Evolutionary conservation across 306 rosid species (phyloP).

Genomic region (Prunus dulcis): DNA sequence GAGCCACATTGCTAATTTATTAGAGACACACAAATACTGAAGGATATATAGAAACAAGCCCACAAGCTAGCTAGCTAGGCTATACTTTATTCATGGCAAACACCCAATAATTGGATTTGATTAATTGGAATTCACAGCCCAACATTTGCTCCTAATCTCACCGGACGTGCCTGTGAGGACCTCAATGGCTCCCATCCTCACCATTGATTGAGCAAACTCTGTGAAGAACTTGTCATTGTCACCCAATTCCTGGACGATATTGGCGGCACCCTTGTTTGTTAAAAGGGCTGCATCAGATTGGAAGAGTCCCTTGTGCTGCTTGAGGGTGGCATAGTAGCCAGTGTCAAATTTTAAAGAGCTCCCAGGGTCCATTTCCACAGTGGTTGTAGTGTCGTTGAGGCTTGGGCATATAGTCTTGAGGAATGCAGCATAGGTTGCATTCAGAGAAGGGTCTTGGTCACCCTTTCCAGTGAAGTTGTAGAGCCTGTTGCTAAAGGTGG

Average conservation of each 20-base stretch:
- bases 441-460: constrained; percentile 30
- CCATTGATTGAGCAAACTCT: constrained; percentile 50
- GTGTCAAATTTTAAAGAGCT: constrained; percentile 35
- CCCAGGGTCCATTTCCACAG: constrained; percentile 46
- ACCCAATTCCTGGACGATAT: constrained; percentile 23
- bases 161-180: constrained; percentile 45
- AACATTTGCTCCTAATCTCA: constrained; percentile 50
- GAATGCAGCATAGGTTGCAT: constrained; percentile 10
- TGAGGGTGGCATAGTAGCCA: constrained; percentile 36
- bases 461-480: constrained; percentile 43
- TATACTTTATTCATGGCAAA: not conserved
- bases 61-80: not conserved
- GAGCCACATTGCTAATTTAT: too few species aligned
- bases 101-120: not conserved
- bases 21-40: too few species aligned
- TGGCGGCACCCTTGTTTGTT: constrained; percentile 17
- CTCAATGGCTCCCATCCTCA: constrained; percentile 49
- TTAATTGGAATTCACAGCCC: constrained; percentile 34
- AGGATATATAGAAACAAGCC: too few species aligned
- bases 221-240: constrained; percentile 27
- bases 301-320: constrained; percentile 51
- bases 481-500: constrained; percentile 24
- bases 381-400: constrained; percentile 17
- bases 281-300: constrained; percentile 61
- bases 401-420: constrained; percentile 20